Percentiles rank a stretch among this genome's conserved stretches.
phyloP scores from a whole-genome alignment of 805 yeast species.

The Starmerella floris region DNA sequence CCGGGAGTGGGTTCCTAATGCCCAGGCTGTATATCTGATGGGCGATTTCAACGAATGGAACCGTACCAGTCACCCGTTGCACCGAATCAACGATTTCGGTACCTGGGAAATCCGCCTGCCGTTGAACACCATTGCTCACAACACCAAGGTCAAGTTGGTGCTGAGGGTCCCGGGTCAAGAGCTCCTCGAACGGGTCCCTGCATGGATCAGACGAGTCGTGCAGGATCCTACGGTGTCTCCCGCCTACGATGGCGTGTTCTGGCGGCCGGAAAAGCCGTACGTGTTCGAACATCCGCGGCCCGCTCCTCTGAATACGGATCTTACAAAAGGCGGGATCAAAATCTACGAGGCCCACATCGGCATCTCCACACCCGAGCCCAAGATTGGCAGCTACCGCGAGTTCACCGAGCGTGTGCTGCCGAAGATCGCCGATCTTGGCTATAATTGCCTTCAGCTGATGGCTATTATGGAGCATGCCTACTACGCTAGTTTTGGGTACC shows the following conservation, averaged over 20 bases:
- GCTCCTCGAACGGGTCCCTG: constrained; percentile 67
- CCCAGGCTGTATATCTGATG: constrained; percentile 55
- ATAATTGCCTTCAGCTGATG: constrained; percentile 89
- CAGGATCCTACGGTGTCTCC: constrained; percentile 37
- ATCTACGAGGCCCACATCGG: constrained; percentile 92
- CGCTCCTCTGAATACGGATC: constrained; percentile 25
- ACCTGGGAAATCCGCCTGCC: constrained; percentile 52
- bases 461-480: constrained; percentile 98
- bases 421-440: constrained; percentile 70
- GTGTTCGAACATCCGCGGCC: constrained; percentile 57
- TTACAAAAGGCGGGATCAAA: constrained; percentile 30
- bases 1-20: constrained; percentile 87
- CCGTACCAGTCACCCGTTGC: constrained; percentile 40
- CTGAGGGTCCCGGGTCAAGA: constrained; percentile 56
- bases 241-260: constrained; percentile 72
- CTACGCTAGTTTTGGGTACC: constrained; percentile 97
- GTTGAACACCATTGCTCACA: constrained; percentile 62
- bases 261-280: constrained; percentile 66
- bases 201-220: constrained; percentile 78
- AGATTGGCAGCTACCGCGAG: constrained; percentile 71
- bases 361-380: constrained; percentile 81
- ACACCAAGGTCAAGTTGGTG: constrained; percentile 54
- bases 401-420: constrained; percentile 73
- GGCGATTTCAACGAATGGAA: constrained; percentile 92
- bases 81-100: constrained; percentile 49